Evolutionary conservation across 2,329 filamentous ascomycete species (phyloP), one percentile per base, ranked within the genome.

Genomic region (Ascochyta viciae-villosae): DNA sequence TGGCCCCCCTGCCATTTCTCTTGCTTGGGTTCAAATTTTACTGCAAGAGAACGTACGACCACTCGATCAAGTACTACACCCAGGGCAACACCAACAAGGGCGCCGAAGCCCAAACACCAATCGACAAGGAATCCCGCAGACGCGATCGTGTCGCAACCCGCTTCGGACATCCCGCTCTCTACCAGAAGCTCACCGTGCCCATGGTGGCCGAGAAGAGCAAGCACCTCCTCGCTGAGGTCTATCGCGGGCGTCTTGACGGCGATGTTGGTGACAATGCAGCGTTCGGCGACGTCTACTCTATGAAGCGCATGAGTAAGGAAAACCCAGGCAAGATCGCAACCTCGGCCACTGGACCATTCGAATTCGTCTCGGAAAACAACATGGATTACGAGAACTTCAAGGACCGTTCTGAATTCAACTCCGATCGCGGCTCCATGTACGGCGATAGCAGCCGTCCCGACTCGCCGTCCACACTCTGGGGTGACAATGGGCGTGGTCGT

Each of bases 161-260:
- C 24, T 99, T 97, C 72, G 93, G 64, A 58, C 92, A 99, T 73
- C 95, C 94, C 1, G 92, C 91, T 4, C 82, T 98, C 15, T 96
- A 95, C 80, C 90, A 90, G 75, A 89, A 90, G 3, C 83, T 98
- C 19, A 93, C 94, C 66, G 96, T 92, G 0, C 94, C 94, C 3
- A 97, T 98, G 93, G 94, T 98, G 3, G 89, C 96, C 67, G 89
- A 91, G 50, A 96, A 90, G 76, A 91, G 92, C 2, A 91, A 95
- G 68, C 92, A 95, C 56, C 83, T 95, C 37, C 83, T 99, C 9
- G 88, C 89, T n/a, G 86, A 90, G 39, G 83, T 99, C 45, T 97
- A 97, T 74, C 87, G 87, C 23, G 94, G 93, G 10, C 88, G 94
- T 4, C 78, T 96, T 23, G 88, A 92, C 53, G 84, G 86, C 24